These are phyloP conservation scores for Syncephalastrum monosporum DNA, from an alignment of 371 early-diverging fungal genomes.

Conservation along the genomic window DNA sequence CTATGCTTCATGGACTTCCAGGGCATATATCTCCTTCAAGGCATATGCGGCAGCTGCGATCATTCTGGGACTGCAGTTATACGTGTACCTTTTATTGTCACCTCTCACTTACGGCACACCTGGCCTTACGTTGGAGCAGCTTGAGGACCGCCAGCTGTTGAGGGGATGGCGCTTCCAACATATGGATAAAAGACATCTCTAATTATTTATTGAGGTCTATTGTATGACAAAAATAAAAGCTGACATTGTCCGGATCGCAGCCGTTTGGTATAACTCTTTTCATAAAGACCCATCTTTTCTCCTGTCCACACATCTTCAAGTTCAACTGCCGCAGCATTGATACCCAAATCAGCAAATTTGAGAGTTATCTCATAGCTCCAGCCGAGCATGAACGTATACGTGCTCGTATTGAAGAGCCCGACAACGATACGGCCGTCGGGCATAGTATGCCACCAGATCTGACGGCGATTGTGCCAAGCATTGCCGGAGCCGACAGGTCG, in stretches of 20 bases:
- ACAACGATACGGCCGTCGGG: constrained; percentile 23
- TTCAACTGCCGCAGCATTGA: constrained; percentile 11
- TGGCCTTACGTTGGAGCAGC: constrained; percentile 51
- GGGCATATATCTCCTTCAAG: constrained; percentile 8
- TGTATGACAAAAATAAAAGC: constrained; percentile 14
- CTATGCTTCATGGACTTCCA: neutral
- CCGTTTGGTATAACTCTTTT: constrained; percentile 10
- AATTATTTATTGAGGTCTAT: too few species aligned
- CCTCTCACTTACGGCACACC: constrained; percentile 69
- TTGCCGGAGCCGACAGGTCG: constrained; percentile 21
- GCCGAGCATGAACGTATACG: constrained; percentile 22
- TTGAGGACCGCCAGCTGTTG: constrained; percentile 68
- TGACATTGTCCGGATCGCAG: constrained; percentile 32
- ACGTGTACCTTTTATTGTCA: constrained; percentile 55
- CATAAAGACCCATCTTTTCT: constrained; percentile 16
- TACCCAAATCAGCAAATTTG: constrained; percentile 12
- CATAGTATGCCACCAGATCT: constrained; percentile 32
- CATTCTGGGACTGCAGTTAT: constrained; percentile 46
- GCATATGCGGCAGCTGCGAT: constrained; percentile 43
- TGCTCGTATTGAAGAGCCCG: constrained; percentile 32
- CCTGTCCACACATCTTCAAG: constrained; percentile 28
- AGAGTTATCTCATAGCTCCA: constrained; percentile 17
- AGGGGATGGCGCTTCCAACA: neutral
- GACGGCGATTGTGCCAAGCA: constrained; percentile 24
- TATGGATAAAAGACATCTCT: too few species aligned